phyloP scores from a whole-genome alignment of 73 alveolate genomes.

The Halteria grandinella region DNA sequence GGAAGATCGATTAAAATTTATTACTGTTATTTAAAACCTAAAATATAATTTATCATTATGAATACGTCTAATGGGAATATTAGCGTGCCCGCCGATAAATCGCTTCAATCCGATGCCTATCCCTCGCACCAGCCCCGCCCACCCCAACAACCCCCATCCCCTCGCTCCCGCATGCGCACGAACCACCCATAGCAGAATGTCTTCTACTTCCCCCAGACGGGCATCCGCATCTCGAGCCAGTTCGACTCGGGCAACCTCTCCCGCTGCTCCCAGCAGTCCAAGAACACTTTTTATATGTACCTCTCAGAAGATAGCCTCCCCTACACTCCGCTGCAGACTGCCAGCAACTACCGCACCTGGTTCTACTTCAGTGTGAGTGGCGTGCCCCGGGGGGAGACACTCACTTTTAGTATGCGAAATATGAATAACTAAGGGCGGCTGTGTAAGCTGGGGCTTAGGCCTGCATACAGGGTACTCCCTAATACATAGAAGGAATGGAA shows the following conservation, averaged over 20 bases:
- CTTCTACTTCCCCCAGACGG: not conserved
- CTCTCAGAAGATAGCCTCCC: conserved; percentile 44
- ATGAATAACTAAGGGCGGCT: conserved; percentile 67
- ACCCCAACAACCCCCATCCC: too few species aligned
- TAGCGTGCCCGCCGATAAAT: too few species aligned
- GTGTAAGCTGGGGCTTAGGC: conserved; percentile 55
- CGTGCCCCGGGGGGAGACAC: conserved; percentile 52
- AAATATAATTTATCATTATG: too few species aligned
- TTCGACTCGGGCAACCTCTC: conserved; percentile 46
- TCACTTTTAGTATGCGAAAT: conserved; percentile 67
- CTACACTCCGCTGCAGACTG: too few species aligned
- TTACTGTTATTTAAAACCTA: too few species aligned
- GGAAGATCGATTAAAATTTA: too few species aligned
- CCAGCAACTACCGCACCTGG: conserved; percentile 79
- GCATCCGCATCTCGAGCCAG: not conserved
- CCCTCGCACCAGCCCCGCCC: too few species aligned
- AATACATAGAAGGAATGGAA: conserved; percentile 43
- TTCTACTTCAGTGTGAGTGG: conserved; percentile 81
- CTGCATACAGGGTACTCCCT: conserved; percentile 61
- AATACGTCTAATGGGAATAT: too few species aligned
- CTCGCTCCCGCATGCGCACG: too few species aligned
- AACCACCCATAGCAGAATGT: conserved; percentile 40
- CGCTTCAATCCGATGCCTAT: too few species aligned
- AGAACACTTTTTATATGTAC: conserved; percentile 13
- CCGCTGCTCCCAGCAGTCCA: not conserved